A percentile compares a stretch with the other conserved stretches of the same genome.
These are phyloP conservation scores for Kwoniella shivajii DNA, from an alignment of 1,284 basidiomycete genomes.

Conservation along the genomic window DNA sequence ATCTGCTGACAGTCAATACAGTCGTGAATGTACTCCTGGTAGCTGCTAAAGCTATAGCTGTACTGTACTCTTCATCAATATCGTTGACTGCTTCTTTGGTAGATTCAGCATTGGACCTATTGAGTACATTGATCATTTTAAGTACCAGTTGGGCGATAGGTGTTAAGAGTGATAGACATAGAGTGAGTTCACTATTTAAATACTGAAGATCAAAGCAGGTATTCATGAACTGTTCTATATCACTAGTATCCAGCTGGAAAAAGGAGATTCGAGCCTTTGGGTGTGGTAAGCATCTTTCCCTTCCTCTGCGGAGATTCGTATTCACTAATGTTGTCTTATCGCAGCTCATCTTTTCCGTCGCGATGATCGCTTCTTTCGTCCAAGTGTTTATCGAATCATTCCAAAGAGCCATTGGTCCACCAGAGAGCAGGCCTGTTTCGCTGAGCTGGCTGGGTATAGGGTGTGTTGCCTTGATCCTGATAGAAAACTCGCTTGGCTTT, in stretches of 20 bases:
- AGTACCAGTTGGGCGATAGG: conserved; percentile 52
- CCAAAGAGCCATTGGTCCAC: conserved; percentile 48
- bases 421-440: conserved; percentile 39
- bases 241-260: conserved; percentile 59
- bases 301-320: not conserved
- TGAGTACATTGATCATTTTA: conserved; percentile 58
- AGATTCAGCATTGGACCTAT: conserved; percentile 60
- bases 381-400: conserved; percentile 58
- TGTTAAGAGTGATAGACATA: conserved; percentile 42
- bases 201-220: not conserved
- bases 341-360: conserved; percentile 60
- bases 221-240: no score
- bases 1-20: conserved; percentile 45
- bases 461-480: no score
- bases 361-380: conserved; percentile 59
- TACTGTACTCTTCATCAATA: conserved; percentile 60
- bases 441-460: conserved; percentile 50
- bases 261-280: conserved; percentile 57
- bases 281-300: conserved; percentile 41
- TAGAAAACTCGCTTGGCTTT: not conserved
- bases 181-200: conserved; percentile 22
- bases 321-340: not conserved
- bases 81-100: conserved; percentile 61
- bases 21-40: conserved; percentile 58
- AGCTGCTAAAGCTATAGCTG: conserved; percentile 58